Conservation (phyloP, 768 basidiomycete genomes). For the Gyrodon lividus region DNA sequence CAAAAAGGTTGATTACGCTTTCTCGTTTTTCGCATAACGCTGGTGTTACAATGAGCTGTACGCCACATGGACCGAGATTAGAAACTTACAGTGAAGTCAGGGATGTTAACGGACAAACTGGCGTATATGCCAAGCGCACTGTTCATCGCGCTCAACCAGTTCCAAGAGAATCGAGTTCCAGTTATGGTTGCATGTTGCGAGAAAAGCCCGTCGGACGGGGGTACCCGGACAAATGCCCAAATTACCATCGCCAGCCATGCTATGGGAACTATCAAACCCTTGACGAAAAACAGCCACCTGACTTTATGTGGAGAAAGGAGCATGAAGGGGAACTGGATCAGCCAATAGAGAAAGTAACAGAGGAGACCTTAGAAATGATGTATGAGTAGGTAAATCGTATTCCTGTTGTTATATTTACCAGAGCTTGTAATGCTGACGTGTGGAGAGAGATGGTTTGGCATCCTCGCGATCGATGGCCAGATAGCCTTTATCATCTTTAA, state of each 20-base stretch:
- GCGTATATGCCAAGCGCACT: constrained; percentile 74
- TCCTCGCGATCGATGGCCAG: constrained; percentile 67
- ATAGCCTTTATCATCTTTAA: constrained; percentile 72
- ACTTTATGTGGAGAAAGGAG: constrained; percentile 77
- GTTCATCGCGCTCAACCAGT: constrained; percentile 76
- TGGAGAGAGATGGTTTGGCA: constrained; percentile 64
- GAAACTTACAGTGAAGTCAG: constrained; percentile 67
- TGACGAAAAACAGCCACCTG: constrained; percentile 73
- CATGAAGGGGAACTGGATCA: constrained; percentile 74
- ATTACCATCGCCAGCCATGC: constrained; percentile 72
- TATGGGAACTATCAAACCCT: constrained; percentile 60
- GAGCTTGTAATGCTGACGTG: constrained; percentile 62
- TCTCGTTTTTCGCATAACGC: constrained; percentile 72
- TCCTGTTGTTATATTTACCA: constrained; percentile 30
- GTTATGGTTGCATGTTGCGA: constrained; percentile 47
- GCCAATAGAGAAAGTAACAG: constrained; percentile 78
- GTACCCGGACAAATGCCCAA: constrained; percentile 73
- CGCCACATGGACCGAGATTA: background rate
- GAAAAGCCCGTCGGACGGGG: constrained; percentile 59
- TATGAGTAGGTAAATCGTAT: background rate
- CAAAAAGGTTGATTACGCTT: constrained; percentile 44
- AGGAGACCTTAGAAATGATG: constrained; percentile 48
- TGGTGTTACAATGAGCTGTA: constrained; percentile 22
- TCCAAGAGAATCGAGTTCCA: constrained; percentile 65
- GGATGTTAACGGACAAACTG: constrained; percentile 75